These are phyloP conservation scores for Forsythia viridissima DNA, from an alignment of 257 asterid species.

Conservation along the genomic window DNA sequence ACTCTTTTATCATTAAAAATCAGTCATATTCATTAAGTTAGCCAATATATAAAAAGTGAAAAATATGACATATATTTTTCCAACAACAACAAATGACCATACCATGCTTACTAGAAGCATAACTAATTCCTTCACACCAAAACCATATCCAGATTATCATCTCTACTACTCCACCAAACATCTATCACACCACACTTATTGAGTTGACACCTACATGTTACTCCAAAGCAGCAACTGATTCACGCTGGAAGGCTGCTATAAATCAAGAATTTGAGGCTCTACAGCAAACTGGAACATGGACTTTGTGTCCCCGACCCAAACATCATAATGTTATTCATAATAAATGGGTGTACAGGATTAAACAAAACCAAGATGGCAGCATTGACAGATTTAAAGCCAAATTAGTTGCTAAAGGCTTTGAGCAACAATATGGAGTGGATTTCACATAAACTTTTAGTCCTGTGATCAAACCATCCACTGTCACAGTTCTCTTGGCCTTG, in stretches of 20 bases:
- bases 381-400: neutral
- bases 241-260: neutral
- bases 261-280: neutral
- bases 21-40: too few species aligned
- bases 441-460: neutral
- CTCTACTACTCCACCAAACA: neutral
- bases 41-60: too few species aligned
- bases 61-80: too few species aligned
- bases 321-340: neutral
- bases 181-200: neutral
- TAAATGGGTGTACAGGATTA: neutral
- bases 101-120: neutral
- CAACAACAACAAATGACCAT: too few species aligned
- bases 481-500: neutral
- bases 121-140: neutral
- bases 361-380: neutral
- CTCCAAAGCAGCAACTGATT: neutral
- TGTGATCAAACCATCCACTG: neutral
- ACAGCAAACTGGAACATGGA: neutral
- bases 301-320: neutral
- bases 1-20: too few species aligned
- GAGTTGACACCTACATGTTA: neutral
- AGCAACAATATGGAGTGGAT: neutral
- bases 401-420: too few species aligned
- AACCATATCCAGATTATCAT: neutral